Percentiles rank a stretch among this genome's conserved stretches.
Evolutionary conservation across 352 stramenopile species (phyloP).

Genomic region (Pythium guiyangense): DNA sequence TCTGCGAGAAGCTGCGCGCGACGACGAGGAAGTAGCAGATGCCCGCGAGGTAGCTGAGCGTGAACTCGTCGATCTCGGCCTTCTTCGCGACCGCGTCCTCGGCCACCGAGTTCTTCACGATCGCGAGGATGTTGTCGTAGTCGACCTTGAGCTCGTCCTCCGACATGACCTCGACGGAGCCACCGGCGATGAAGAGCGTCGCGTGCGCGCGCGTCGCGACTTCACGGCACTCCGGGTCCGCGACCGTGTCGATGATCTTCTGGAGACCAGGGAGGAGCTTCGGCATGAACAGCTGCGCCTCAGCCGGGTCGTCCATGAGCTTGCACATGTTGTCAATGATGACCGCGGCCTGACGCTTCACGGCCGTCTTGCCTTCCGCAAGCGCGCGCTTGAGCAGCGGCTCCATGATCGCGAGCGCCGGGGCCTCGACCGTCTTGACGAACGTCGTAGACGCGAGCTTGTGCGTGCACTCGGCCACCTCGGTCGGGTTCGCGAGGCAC

Average conservation of each 20-base stretch:
- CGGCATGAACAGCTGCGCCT: constrained; percentile 97
- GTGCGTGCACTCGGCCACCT: constrained; percentile 99
- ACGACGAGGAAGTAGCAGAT: constrained; percentile 87
- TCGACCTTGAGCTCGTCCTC: constrained; percentile 91
- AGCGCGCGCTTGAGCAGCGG: constrained; percentile 95
- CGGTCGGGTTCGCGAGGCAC: constrained; percentile 95
- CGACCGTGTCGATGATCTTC: constrained; percentile 94
- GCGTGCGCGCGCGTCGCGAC: constrained; percentile 92
- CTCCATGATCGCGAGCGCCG: constrained; percentile 96
- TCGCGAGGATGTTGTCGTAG: constrained; percentile 78
- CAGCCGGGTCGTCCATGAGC: constrained; percentile 96
- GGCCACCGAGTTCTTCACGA: constrained; percentile 77
- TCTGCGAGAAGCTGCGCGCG: constrained; percentile 92
- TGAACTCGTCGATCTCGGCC: constrained; percentile 86
- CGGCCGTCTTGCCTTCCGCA: constrained; percentile 93
- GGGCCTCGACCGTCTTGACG: constrained; percentile 97
- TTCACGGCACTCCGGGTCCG: constrained; percentile 96
- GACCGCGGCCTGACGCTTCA: constrained; percentile 97
- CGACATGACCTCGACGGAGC: constrained; percentile 85
- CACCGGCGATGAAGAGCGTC: constrained; percentile 93
- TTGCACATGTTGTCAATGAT: constrained; percentile 99
- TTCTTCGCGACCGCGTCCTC: constrained; percentile 78
- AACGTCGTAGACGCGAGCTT: constrained; percentile 98
- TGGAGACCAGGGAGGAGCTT: constrained; percentile 96
- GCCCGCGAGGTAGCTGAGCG: constrained; percentile 86